Conservation (phyloP, 140 eudicot genomes). For the Anethum foeniculum region DNA sequence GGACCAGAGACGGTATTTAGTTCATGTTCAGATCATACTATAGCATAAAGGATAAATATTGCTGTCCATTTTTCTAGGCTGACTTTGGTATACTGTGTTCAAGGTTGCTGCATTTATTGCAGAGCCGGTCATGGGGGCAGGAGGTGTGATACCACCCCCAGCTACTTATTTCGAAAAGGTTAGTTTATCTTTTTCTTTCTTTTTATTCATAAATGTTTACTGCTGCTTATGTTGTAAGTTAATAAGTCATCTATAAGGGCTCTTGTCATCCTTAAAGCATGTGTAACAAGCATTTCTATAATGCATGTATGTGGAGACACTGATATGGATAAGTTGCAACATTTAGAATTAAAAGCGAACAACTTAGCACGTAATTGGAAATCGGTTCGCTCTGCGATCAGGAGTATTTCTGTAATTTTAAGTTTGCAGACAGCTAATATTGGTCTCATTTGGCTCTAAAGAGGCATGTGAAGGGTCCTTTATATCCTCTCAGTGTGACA, state of each 20-base stretch:
- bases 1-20: constrained; percentile 95
- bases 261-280: background rate
- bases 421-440: background rate
- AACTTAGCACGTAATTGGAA: background rate
- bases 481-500: background rate
- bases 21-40: background rate
- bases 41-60: background rate
- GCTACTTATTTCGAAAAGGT: constrained; percentile 94
- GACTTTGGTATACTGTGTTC: constrained; percentile 19
- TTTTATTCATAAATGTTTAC: background rate
- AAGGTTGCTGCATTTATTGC: constrained; percentile 99
- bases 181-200: constrained; percentile 4
- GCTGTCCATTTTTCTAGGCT: background rate
- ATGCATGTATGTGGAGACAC: background rate
- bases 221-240: background rate
- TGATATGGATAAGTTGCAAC: background rate
- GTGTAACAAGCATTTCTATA: background rate
- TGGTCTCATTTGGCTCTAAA: constrained; percentile 3
- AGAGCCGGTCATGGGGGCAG: constrained; percentile 98
- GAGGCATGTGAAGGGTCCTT: background rate
- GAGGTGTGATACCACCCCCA: constrained; percentile 97
- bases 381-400: background rate
- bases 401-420: background rate
- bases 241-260: background rate
- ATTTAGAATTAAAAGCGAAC: background rate